phyloP scores from a whole-genome alignment of 1,139 yeast species.

The Pichia sp. region DNA sequence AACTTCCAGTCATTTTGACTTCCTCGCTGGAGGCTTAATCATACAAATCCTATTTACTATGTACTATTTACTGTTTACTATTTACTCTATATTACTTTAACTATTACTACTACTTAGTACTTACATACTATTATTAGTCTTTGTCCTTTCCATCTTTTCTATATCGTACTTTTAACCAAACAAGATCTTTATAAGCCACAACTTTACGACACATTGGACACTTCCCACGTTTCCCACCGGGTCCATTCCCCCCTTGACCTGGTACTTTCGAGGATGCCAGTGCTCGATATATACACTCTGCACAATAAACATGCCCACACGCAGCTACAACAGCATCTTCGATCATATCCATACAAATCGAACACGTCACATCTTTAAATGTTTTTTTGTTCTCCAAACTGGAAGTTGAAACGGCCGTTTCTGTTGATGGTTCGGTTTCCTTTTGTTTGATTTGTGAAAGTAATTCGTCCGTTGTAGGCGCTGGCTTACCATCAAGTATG shows the following conservation, averaged over 20 bases:
- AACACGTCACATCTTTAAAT: constrained; percentile 37
- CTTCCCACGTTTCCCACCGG: constrained; percentile 17
- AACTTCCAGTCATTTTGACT: not conserved
- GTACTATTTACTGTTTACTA: not conserved
- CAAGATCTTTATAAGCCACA: constrained; percentile 32
- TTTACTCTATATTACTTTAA: not conserved
- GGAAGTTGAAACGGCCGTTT: not conserved
- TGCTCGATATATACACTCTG: constrained; percentile 44
- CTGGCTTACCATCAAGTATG: constrained; percentile 19
- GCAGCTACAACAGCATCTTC: constrained; percentile 40
- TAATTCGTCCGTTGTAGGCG: constrained; percentile 3
- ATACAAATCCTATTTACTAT: not conserved
- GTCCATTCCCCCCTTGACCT: constrained; percentile 24
- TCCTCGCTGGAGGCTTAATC: not conserved
- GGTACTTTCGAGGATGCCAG: constrained; percentile 29
- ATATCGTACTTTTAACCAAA: constrained; percentile 22
- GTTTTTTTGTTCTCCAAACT: constrained; percentile 6
- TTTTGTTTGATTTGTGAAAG: constrained; percentile 2
- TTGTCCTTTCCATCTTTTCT: constrained; percentile 6
- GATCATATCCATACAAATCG: constrained; percentile 49
- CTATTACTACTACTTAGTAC: not conserved
- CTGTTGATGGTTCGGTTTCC: not conserved
- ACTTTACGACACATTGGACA: constrained; percentile 44
- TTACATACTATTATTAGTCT: not conserved
- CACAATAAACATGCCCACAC: constrained; percentile 52